phyloP scores from a whole-genome alignment of 2,329 filamentous ascomycete species.

The Penicillium sp. region DNA sequence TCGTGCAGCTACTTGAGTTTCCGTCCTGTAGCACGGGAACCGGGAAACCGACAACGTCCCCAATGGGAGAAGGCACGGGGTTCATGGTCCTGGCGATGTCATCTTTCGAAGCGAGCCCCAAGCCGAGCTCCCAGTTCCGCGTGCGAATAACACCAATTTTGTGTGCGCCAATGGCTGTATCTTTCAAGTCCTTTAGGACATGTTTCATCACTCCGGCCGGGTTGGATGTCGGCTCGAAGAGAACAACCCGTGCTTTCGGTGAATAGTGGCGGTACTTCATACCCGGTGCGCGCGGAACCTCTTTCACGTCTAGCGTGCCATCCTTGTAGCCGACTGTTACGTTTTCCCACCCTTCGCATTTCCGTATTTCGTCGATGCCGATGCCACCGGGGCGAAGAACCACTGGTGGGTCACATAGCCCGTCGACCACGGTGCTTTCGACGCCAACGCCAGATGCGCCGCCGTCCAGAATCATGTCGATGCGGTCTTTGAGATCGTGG shows the following conservation, averaged over 20 bases:
- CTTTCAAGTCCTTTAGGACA: constrained; percentile 32
- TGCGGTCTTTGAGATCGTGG: constrained; percentile 77
- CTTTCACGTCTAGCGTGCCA: constrained; percentile 61
- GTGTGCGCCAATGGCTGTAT: constrained; percentile 26
- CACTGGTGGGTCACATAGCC: constrained; percentile 73
- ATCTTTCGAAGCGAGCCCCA: constrained; percentile 23
- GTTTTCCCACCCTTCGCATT: constrained; percentile 75
- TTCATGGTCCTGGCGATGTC: constrained; percentile 20
- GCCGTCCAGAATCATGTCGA: constrained; percentile 85
- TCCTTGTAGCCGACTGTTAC: constrained; percentile 78
- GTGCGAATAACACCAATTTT: constrained; percentile 42
- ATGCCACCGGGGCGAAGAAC: constrained; percentile 85
- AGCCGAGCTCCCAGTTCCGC: constrained; percentile 32
- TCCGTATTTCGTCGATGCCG: constrained; percentile 72
- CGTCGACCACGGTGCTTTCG: constrained; percentile 95
- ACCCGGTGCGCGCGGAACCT: constrained; percentile 76
- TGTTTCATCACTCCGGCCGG: constrained; percentile 27
- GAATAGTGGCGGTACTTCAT: constrained; percentile 99
- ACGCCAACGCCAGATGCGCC: constrained; percentile 85
- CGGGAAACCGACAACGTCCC: constrained; percentile 25
- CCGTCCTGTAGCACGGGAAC: constrained; percentile 24
- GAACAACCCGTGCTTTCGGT: constrained; percentile 77
- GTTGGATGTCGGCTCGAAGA: constrained; percentile 64
- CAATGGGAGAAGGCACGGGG: constrained; percentile 24
- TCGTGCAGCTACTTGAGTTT: constrained; percentile 17